A percentile compares a stretch with the other conserved stretches of the same genome.
These are phyloP conservation scores for Ocimum tenuiflorum DNA, from an alignment of 257 asterid species.

Conservation along the genomic window DNA sequence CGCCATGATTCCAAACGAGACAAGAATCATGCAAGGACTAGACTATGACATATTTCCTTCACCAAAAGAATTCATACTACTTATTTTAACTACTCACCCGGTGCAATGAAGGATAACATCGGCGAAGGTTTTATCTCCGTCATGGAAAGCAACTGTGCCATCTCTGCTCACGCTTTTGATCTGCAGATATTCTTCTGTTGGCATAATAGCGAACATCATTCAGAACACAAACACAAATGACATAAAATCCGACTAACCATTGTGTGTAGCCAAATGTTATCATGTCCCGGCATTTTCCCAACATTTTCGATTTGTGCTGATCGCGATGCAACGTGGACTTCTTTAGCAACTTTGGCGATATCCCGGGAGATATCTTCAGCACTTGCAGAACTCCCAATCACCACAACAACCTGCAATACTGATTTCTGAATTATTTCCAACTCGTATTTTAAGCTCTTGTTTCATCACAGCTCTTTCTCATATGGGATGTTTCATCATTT, in stretches of 20 bases:
- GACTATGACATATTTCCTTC: not conserved
- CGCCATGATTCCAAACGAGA: not conserved
- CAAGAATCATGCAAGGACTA: not conserved
- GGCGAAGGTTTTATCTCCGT: slow-evolving; percentile 46
- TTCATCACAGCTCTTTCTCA: not conserved
- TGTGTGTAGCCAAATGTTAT: slow-evolving; percentile 63
- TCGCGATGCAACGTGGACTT: slow-evolving; percentile 78
- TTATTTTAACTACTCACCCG: slow-evolving; percentile 46
- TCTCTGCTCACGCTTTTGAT: slow-evolving; percentile 43
- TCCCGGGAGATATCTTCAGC: slow-evolving; percentile 81
- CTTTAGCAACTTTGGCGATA: slow-evolving; percentile 67
- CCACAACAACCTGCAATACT: slow-evolving; percentile 60
- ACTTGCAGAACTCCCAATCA: slow-evolving; percentile 84
- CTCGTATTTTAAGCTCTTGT: not conserved
- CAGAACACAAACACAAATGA: not conserved
- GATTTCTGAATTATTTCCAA: not conserved
- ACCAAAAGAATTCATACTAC: not conserved
- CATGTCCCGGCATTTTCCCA: slow-evolving; percentile 50
- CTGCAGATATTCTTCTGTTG: slow-evolving; percentile 37
- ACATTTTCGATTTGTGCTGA: slow-evolving; percentile 31
- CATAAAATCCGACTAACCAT: slow-evolving; percentile 44
- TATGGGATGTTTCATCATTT: not conserved
- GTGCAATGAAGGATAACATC: slow-evolving; percentile 86
- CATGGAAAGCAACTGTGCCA: slow-evolving; percentile 60
- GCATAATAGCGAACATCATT: not conserved